Base-by-base conservation (phyloP, 495 filamentous ascomycete species). In the Platismatia glauca region DNA sequence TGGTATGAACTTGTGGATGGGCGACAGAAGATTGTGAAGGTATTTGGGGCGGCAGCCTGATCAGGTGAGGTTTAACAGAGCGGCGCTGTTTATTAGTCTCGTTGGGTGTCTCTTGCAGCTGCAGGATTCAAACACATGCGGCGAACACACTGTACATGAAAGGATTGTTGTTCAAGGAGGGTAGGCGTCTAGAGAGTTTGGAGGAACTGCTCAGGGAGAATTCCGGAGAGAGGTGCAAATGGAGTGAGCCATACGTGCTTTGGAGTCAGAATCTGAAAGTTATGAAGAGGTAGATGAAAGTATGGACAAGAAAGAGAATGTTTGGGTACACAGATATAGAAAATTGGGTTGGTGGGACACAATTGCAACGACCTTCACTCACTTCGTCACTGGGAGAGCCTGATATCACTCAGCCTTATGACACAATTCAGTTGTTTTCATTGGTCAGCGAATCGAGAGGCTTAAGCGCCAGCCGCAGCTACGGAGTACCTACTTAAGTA, bases 401-500 rank as follows among this genome's bases (percentile, higher is more conserved):
- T 61, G 46, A 61, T 61, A 61, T 61, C 59, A 55, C 22, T 55
- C 59, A 61, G 59, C 59, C 59, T 34, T 61, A 61, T 39, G 24
- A 39, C 18, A 22, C n/a, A 33, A 31, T 41, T 12, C 15, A 5
- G 9, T 33, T 61, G 50, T 43, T 56, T 20, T 61, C 9, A 61
- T 55, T 61, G 59, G 59, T 24, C 50, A 13, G 3, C 2, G 33
- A 34, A n/a, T 34, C 50, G 59, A 55, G 50, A 61, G n/a, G 13
- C 18, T 24, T 61, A 53, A 61, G 59, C 59, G 46, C 59, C 15
- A 57, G 22, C 20, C 33, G 38, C 44, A 48, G 11, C 22, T 56
- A 59, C 46, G n/a, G n/a, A n/a, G n/a, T n/a, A n/a, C n/a, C n/a
- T n/a, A n/a, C n/a, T n/a, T n/a, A n/a, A n/a, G n/a, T n/a, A n/a